Evolutionary conservation across 129 eudicot genomes (phyloP).

Genomic region (Dittrichia graveolens): DNA sequence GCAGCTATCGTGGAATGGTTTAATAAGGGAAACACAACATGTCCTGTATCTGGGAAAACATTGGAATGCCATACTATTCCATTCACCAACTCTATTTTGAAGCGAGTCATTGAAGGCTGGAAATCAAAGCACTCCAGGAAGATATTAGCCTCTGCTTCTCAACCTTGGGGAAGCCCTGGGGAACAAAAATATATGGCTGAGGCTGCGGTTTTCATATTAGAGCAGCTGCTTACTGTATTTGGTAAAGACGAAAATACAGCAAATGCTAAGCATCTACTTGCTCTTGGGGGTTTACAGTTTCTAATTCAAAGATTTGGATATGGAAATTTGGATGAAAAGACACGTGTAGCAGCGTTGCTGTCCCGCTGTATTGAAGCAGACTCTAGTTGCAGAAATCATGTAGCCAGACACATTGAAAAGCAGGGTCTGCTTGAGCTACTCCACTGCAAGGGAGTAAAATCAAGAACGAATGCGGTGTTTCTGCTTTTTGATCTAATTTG

Average conservation of each 20-base stretch:
- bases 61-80: slow-evolving; percentile 56
- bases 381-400: slow-evolving; percentile 49
- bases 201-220: slow-evolving; percentile 52
- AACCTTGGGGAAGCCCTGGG: slow-evolving; percentile 38
- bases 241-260: slow-evolving; percentile 49
- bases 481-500: slow-evolving; percentile 62
- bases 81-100: slow-evolving; percentile 60
- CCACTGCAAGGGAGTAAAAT: slow-evolving; percentile 43
- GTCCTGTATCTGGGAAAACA: slow-evolving; percentile 60
- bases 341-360: slow-evolving; percentile 50
- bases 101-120: slow-evolving; percentile 68
- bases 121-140: slow-evolving; percentile 56
- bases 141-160: slow-evolving; percentile 52
- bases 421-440: slow-evolving; percentile 53
- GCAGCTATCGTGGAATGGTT: slow-evolving; percentile 62
- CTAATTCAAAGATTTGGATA: slow-evolving; percentile 52
- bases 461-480: slow-evolving; percentile 58
- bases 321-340: slow-evolving; percentile 57
- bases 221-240: slow-evolving; percentile 63
- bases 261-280: slow-evolving; percentile 46
- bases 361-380: slow-evolving; percentile 65
- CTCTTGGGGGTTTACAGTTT: slow-evolving; percentile 75
- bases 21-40: slow-evolving; percentile 51
- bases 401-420: slow-evolving; percentile 54
- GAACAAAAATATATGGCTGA: slow-evolving; percentile 47